A percentile compares a stretch with the other conserved stretches of the same genome.
These are phyloP conservation scores for Porogramme epimiltina DNA, from an alignment of 1,284 basidiomycete genomes.

Conservation along the genomic window DNA sequence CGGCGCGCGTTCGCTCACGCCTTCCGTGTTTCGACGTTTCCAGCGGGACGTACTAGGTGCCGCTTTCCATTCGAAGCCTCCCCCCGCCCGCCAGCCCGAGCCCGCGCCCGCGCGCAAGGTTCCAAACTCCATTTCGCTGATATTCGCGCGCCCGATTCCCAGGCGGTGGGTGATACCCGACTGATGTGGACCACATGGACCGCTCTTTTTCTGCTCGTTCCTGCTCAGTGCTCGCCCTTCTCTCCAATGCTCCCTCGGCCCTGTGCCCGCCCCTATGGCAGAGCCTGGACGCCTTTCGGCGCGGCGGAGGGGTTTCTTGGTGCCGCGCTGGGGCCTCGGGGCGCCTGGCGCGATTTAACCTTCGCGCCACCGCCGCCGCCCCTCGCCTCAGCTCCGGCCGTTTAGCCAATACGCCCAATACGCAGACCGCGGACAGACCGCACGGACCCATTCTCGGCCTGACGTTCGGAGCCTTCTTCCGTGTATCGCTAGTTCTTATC, in stretches of 20 bases:
- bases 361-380: too few relatives aligned
- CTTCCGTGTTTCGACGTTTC: not conserved
- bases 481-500: not conserved
- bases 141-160: conserved; percentile 11
- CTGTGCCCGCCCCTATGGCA: too few relatives aligned
- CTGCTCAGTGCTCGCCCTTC: not conserved
- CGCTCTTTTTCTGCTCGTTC: not conserved
- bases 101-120: too few relatives aligned
- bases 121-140: not conserved
- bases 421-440: too few relatives aligned
- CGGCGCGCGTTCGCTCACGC: not conserved
- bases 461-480: not conserved
- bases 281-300: too few relatives aligned
- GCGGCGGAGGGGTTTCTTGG: too few relatives aligned
- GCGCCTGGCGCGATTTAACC: not conserved
- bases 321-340: too few relatives aligned
- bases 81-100: too few relatives aligned
- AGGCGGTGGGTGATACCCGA: conserved; percentile 16
- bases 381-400: too few relatives aligned
- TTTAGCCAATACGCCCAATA: too few relatives aligned
- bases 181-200: conserved; percentile 17
- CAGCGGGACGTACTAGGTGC: not conserved
- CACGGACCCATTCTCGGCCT: too few relatives aligned
- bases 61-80: not conserved
- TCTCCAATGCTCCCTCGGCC: not conserved